These are phyloP conservation scores for Salix suchowensis DNA, from an alignment of 345 rosid genomes.

Conservation along the genomic window DNA sequence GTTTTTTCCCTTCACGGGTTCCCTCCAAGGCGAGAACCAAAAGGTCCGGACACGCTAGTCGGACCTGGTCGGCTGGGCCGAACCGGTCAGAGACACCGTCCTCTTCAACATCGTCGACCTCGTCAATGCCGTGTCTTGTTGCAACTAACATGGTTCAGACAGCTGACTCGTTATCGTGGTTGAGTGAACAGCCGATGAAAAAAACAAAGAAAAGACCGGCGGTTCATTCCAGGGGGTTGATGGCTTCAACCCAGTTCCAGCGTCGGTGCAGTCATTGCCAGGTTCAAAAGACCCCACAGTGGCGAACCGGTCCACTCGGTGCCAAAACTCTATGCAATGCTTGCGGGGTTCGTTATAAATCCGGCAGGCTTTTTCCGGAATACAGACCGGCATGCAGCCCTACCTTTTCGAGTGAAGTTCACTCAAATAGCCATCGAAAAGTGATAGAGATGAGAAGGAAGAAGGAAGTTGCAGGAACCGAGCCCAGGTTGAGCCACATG, in stretches of 20 bases:
- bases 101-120: conserved; percentile 12
- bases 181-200: conserved; percentile 24
- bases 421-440: conserved; percentile 54
- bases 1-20: conserved; percentile 18
- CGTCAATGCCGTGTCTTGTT: conserved; percentile 4
- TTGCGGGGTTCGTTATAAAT: conserved; percentile 56
- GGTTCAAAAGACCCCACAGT: conserved; percentile 57
- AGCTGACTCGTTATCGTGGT: not conserved
- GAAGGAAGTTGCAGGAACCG: conserved; percentile 25
- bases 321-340: conserved; percentile 58
- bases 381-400: conserved; percentile 67
- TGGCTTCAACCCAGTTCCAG: conserved; percentile 22
- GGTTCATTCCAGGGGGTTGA: conserved; percentile 13
- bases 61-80: conserved; percentile 31
- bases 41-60: conserved; percentile 19
- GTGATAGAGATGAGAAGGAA: conserved; percentile 50
- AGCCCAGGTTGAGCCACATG: conserved; percentile 20
- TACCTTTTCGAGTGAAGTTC: conserved; percentile 37
- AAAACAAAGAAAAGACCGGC: conserved; percentile 32
- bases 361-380: conserved; percentile 59
- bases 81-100: conserved; percentile 27
- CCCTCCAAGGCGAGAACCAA: conserved; percentile 51
- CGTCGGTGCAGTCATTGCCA: conserved; percentile 53
- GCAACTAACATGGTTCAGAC: not conserved
- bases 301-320: conserved; percentile 60